phyloP scores from a whole-genome alignment of 352 stramenopile species.

The Pythium sukuiense region DNA sequence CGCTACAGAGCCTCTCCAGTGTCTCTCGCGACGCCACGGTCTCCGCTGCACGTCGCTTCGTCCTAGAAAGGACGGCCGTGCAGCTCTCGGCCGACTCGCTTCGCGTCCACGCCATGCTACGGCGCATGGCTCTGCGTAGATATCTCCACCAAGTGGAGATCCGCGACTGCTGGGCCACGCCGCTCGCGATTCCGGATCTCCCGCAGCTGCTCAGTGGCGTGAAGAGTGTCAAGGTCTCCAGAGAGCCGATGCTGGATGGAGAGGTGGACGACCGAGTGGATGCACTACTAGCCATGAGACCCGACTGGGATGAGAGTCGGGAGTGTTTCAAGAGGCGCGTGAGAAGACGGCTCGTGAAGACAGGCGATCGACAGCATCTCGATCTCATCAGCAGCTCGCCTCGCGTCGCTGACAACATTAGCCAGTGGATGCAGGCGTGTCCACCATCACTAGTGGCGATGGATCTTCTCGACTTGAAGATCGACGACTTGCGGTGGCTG shows the following conservation, averaged over 20 bases:
- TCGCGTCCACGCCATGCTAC: slow-evolving; percentile 14
- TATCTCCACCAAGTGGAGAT: slow-evolving; percentile 13
- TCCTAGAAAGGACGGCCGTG: slow-evolving; percentile 13
- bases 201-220: slow-evolving; percentile 3
- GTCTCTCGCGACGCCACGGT: slow-evolving; percentile 5
- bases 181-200: neutral
- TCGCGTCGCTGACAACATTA: neutral
- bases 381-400: neutral
- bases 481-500: slow-evolving; percentile 8
- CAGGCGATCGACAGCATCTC: neutral
- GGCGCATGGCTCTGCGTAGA: slow-evolving; percentile 11
- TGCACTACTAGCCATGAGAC: neutral
- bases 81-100: slow-evolving; percentile 18
- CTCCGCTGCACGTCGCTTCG: neutral
- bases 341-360: neutral
- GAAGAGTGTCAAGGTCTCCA: slow-evolving; percentile 9
- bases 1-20: slow-evolving; percentile 15
- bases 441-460: neutral
- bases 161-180: neutral
- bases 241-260: slow-evolving; percentile 7
- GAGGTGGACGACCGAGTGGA: slow-evolving; percentile 15
- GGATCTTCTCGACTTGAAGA: neutral
- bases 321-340: slow-evolving; percentile 7
- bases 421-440: neutral
- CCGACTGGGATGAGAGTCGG: neutral